Base-by-base conservation (phyloP, 1,284 basidiomycete species). In the Austroboletus olivaceoglutinosus region DNA sequence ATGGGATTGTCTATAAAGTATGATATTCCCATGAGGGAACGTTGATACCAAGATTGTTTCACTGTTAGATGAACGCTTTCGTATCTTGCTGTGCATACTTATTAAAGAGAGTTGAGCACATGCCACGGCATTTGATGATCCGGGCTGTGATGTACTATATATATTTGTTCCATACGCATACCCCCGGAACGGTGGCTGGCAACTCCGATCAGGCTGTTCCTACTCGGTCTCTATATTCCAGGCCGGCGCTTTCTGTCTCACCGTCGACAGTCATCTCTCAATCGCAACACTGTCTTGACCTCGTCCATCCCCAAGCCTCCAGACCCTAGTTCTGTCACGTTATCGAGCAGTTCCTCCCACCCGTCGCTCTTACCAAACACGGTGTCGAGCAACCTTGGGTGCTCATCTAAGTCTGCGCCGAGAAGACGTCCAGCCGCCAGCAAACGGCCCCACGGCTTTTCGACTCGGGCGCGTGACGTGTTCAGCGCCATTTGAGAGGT, bases 1-100 rank as follows among this genome's bases (percentile, higher is more conserved):
- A 89, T 38, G 89, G 85, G 23, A 81, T 87, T 48, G 79, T 93
- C 49, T 90, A 89, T 69, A 86, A 82, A 64, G 80, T 89, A 46
- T 86, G 66, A 73, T 47, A 45, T 43, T 36, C 11, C 43, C 36
- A 37, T 16, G 6, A 18, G 8, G 21, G 19, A 13, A 8, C 13
- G 18, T 23, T 33, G 43, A 42, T 45, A 31, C 33, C 48, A 29
- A 22, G 13, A 15, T 51, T 27, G 19, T 44, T 55, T 43, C 19
- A 9, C 43, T 45, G 22, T 34, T 45, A 39, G 36, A 54, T 29
- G 41, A 39, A n/a, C 25, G 15, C 13, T 42, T 38, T 12, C 45
- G 39, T 57, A 48, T 31, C 25, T 45, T 49, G 43, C 47, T 57
- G 29, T 49, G 41, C 46, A 9, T 25, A 25, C 2, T 25, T 25